phyloP scores from a whole-genome alignment of 345 rosid genomes.

The rapeseed (Brassica napus) region Da-Ae NC_063441.1:16898501-16899000 shows the following conservation, averaged over 20 bases:
- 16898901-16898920: neutral
- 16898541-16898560: conserved; percentile 79
- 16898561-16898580: conserved; percentile 95
- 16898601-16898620: neutral
- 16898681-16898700: conserved; percentile 65
- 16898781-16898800: neutral
- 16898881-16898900: conserved; percentile 60
- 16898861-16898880: conserved; percentile 79
- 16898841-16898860: conserved; percentile 84
- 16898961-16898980: neutral
- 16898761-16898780: neutral
- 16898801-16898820: conserved; percentile 4
- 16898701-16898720: conserved; percentile 84
- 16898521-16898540: conserved; percentile 69
- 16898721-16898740: conserved; percentile 76
- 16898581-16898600: conserved; percentile 55
- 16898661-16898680: neutral
- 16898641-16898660: conserved; percentile 3
- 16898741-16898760: conserved; percentile 90
- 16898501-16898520: neutral
- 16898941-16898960: neutral
- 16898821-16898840: neutral
- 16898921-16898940: neutral
- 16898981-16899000: conserved; percentile 36
- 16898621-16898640: neutral